Evolutionary conservation across 495 filamentous ascomycete species (phyloP).

Genomic region (Beverwykella pulmonaria): DNA sequence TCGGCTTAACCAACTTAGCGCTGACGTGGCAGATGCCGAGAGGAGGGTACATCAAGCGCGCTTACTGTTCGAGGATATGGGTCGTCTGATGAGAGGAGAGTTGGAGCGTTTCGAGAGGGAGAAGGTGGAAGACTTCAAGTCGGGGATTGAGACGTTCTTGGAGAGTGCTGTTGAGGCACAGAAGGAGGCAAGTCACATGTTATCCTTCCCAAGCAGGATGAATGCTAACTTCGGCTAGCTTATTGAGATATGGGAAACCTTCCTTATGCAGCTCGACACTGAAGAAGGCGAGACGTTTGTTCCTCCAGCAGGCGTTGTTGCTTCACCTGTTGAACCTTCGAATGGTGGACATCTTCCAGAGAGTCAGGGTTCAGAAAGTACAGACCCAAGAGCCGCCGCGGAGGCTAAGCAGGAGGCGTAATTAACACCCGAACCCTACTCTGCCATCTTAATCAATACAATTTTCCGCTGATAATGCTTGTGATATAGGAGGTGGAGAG

Average conservation of each 20-base stretch:
- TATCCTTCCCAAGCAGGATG: neutral
- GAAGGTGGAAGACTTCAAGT: conserved; percentile 99
- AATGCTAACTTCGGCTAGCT: conserved; percentile 60
- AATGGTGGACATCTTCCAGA: conserved; percentile 1
- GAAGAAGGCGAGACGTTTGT: conserved; percentile 66
- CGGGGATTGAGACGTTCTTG: conserved; percentile 93
- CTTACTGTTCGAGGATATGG: conserved; percentile 96
- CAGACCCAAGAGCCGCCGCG: conserved; percentile 5
- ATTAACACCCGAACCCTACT: neutral
- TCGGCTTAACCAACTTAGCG: conserved; percentile 83
- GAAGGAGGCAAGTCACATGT: conserved; percentile 75
- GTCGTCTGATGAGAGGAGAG: conserved; percentile 84
- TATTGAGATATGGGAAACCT: conserved; percentile 98
- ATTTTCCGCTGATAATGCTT: neutral
- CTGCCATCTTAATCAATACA: neutral
- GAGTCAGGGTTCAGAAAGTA: conserved; percentile 13
- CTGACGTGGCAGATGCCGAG: conserved; percentile 92
- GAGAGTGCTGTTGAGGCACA: conserved; percentile 96
- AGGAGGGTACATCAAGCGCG: conserved; percentile 88
- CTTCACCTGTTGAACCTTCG: conserved; percentile 18
- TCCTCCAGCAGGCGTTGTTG: conserved; percentile 38
- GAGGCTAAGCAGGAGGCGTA: conserved; percentile 27
- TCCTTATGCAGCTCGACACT: conserved; percentile 89
- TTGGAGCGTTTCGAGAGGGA: conserved; percentile 93
- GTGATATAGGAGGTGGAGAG: too few species aligned